Evolutionary conservation across 1,284 basidiomycete species (phyloP).

Genomic region (Boletus albobrunnescens): DNA sequence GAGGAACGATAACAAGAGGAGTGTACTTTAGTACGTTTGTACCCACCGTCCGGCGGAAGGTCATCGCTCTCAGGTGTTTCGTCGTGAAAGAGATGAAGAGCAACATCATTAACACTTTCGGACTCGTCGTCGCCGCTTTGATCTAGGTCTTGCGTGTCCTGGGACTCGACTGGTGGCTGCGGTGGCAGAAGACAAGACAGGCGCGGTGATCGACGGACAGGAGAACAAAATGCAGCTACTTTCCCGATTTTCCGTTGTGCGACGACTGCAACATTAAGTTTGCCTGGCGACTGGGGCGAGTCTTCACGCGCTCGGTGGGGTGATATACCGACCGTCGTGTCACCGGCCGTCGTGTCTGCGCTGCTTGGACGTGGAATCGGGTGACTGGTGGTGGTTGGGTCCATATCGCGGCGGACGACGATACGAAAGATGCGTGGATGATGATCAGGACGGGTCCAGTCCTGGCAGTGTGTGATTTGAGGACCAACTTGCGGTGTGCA

Average conservation of each 20-base stretch:
- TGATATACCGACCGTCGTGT: constrained; percentile 35
- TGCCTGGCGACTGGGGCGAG: constrained; percentile 54
- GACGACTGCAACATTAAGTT: constrained; percentile 37
- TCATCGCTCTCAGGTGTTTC: constrained; percentile 45
- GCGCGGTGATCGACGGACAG: constrained; percentile 50
- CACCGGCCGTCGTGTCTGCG: too few species aligned
- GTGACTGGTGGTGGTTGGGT: constrained; percentile 10
- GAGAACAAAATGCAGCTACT: constrained; percentile 29
- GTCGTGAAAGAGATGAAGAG: constrained; percentile 32
- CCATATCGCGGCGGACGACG: constrained; percentile 20
- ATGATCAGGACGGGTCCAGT: not conserved
- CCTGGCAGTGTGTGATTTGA: constrained; percentile 17
- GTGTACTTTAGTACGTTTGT: constrained; percentile 2
- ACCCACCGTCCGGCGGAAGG: constrained; percentile 44
- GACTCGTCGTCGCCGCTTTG: constrained; percentile 29
- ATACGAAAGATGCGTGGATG: not conserved
- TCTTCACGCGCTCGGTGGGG: constrained; percentile 49
- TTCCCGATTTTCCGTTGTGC: constrained; percentile 33
- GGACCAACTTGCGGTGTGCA: too few species aligned
- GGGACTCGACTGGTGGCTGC: constrained; percentile 18
- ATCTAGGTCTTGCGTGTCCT: constrained; percentile 9
- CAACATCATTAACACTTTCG: constrained; percentile 32
- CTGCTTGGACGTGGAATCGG: constrained; percentile 26
- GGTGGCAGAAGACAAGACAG: constrained; percentile 39
- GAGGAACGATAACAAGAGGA: constrained; percentile 6